Conservation (phyloP, 2,329 filamentous ascomycete species). For the Talaromyces sp. region DNA sequence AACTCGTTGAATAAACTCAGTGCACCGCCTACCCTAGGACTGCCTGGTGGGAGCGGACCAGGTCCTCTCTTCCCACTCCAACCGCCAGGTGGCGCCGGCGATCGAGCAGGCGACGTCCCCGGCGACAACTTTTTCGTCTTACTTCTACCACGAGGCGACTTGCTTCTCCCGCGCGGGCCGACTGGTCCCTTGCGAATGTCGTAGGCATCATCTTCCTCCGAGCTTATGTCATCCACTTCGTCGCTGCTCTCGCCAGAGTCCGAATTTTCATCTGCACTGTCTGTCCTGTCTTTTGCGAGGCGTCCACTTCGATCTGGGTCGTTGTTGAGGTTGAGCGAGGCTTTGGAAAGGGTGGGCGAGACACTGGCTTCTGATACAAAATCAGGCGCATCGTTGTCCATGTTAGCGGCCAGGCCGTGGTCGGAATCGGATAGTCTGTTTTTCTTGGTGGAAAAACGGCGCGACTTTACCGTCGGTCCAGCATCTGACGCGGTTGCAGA, state of each 20-base stretch:
- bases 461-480: not conserved
- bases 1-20: slow-evolving; percentile 67
- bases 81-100: slow-evolving; percentile 31
- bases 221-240: slow-evolving; percentile 51
- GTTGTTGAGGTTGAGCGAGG: slow-evolving; percentile 1
- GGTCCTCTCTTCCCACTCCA: slow-evolving; percentile 31
- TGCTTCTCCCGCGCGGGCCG: slow-evolving; percentile 22
- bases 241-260: slow-evolving; percentile 65
- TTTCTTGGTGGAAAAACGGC: not conserved
- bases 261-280: slow-evolving; percentile 56
- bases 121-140: slow-evolving; percentile 26
- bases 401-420: not conserved
- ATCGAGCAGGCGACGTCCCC: slow-evolving; percentile 12
- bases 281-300: slow-evolving; percentile 66
- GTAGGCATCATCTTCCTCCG: slow-evolving; percentile 61
- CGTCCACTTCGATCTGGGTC: slow-evolving; percentile 49
- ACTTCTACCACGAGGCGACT: slow-evolving; percentile 24
- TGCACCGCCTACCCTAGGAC: slow-evolving; percentile 39
- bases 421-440: not conserved
- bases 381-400: slow-evolving; percentile 6
- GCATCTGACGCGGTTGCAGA: not conserved
- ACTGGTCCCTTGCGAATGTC: slow-evolving; percentile 38
- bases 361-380: not conserved
- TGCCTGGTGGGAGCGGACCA: slow-evolving; percentile 15
- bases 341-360: slow-evolving; percentile 6